Conservation (phyloP, 305 asterid species). For the Ruellia speciosa region DNA sequence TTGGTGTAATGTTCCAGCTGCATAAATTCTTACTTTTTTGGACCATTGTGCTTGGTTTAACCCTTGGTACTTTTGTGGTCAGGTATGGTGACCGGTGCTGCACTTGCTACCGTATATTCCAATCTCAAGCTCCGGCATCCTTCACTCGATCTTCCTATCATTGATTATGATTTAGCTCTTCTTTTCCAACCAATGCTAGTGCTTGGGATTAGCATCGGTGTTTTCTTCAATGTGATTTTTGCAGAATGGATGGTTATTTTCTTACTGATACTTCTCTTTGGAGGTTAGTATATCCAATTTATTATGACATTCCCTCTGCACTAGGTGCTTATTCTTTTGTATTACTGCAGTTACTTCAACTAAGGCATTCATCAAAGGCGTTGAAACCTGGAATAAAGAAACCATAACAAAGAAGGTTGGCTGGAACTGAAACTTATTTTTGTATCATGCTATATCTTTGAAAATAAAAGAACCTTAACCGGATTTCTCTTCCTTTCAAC, state of each 20-base stretch:
- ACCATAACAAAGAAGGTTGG: constrained; percentile 56
- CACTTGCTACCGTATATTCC: constrained; percentile 50
- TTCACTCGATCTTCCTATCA: constrained; percentile 46
- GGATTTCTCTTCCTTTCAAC: constrained; percentile 10
- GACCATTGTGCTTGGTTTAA: constrained; percentile 5
- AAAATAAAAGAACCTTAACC: background rate
- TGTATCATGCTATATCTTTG: background rate
- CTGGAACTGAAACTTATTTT: constrained; percentile 6
- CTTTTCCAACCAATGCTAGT: constrained; percentile 67
- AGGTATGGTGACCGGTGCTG: constrained; percentile 72
- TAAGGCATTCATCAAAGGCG: background rate
- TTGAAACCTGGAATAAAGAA: constrained; percentile 45
- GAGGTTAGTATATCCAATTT: constrained; percentile 27
- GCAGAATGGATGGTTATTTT: constrained; percentile 66
- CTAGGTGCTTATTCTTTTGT: constrained; percentile 18
- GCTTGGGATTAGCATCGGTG: constrained; percentile 58
- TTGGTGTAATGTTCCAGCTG: background rate
- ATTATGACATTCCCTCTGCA: background rate
- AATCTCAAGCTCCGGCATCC: constrained; percentile 59
- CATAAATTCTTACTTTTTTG: background rate
- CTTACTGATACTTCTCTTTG: constrained; percentile 46
- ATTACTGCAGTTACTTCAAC: background rate
- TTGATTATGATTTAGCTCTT: constrained; percentile 55
- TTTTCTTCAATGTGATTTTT: constrained; percentile 45
- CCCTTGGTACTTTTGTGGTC: constrained; percentile 10